Evolutionary conservation across 306 rosid genomes (phyloP), one percentile per base, ranked within the genome.

Genomic region (Coriaria nepalensis): DNA sequence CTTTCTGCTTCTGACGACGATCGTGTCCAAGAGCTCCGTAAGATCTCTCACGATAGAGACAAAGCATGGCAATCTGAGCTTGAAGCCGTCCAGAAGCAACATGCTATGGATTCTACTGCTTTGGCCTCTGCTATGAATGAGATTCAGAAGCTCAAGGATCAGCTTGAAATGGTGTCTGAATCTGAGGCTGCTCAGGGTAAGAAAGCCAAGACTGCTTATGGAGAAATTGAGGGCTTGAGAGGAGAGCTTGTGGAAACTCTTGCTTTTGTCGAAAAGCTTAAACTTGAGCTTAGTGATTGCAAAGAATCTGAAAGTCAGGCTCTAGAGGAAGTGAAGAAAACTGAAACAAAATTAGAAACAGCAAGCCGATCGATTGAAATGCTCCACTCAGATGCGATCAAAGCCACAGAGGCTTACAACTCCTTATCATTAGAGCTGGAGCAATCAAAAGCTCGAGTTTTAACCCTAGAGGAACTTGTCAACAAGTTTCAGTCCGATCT

Each of bases 41-140:
- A 69, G 57, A 62, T 88, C 46, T 83, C 96, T 42, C 96, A 88
- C 51, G 96, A 80, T 48, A 78, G 95, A 0, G 96, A 88, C 64
- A 60, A 76, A 65, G 96, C 76, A 5, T 88, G 96, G 96, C 79
- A 88, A 43, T 88, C 93, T 12, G 96, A 88, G 52, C 86, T 88
- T 9, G 86, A 80, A 71, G 96, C 95, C 38, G 75, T 81, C 50
- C 88, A 74, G 67, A 73, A 77, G 64, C 96, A 88, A 69, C 93
- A 86, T 37, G 57, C 93, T n/a, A 81, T 81, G 82, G 96, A 88
- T 57, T 77, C 90, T 40, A 14, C 93, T 40, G 82, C 95, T 43
- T 48, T 83, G 50, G 65, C 68, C 59, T 83, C 96, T 64, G 79
- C 93, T 38, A 72, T 70, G 63, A 78, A 76, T 47, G 96, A 88